Percentiles rank a stretch among this genome's conserved stretches.
These are phyloP conservation scores for Collybiopsis luxurians DNA, from an alignment of 768 basidiomycete species.

Conservation along the genomic window DNA sequence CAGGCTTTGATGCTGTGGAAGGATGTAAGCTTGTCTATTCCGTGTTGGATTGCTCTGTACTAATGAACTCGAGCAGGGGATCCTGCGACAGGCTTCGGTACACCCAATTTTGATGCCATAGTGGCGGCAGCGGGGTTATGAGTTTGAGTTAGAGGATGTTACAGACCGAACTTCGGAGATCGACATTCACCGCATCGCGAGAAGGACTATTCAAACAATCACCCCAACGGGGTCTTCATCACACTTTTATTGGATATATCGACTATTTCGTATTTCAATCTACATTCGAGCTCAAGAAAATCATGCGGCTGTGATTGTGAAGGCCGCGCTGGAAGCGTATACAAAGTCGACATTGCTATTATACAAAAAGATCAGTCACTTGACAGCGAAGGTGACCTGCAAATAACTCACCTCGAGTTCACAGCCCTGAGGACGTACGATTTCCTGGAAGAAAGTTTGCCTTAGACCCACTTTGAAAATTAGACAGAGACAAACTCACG, in stretches of 20 bases:
- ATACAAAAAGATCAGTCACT: not conserved
- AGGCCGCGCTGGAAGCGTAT: not conserved
- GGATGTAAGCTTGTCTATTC: not conserved
- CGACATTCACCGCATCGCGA: no score
- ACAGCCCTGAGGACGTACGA: constrained; percentile 4
- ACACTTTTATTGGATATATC: no score
- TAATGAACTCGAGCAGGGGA: not conserved
- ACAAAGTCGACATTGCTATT: constrained; percentile 1
- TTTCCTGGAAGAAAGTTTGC: not conserved
- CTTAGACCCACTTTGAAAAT: not conserved
- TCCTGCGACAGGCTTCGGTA: not conserved
- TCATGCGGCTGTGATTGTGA: constrained; percentile 1
- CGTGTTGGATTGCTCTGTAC: not conserved
- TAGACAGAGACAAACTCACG: not conserved
- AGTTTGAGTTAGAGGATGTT: no score
- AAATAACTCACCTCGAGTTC: not conserved
- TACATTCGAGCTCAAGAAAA: no score
- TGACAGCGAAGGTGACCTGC: not conserved
- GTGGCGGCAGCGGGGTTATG: not conserved
- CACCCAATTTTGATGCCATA: constrained; percentile 1
- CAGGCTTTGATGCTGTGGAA: not conserved
- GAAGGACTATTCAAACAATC: no score
- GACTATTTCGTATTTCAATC: no score
- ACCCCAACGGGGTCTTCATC: no score
- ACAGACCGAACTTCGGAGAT: no score